These are phyloP conservation scores for Pholiota conissans DNA, from an alignment of 768 basidiomycete genomes.

Conservation along the genomic window DNA sequence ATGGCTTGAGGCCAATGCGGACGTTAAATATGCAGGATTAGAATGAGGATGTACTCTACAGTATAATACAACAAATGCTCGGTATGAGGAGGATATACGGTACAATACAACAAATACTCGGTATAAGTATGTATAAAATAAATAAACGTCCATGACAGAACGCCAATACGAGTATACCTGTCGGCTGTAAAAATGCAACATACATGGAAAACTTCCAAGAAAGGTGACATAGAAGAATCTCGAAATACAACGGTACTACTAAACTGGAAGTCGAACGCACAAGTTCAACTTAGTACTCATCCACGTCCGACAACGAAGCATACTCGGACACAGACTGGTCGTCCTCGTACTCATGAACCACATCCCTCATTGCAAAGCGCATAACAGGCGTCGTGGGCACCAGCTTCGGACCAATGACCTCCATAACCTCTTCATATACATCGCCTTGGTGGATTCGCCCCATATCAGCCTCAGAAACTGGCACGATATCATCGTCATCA, in stretches of 20 bases:
- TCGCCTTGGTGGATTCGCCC: constrained; percentile 38
- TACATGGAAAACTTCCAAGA: background rate
- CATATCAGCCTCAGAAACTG: constrained; percentile 40
- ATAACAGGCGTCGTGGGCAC: constrained; percentile 80
- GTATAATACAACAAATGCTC: background rate
- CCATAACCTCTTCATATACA: constrained; percentile 48
- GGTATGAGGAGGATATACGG: background rate
- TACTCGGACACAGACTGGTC: constrained; percentile 76
- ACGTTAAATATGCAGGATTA: constrained; percentile 81
- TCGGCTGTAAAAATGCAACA: background rate
- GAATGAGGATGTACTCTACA: constrained; percentile 35
- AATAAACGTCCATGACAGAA: background rate
- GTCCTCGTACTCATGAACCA: constrained; percentile 81
- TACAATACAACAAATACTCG: background rate
- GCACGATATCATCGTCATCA: constrained; percentile 50
- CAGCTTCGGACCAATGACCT: constrained; percentile 73
- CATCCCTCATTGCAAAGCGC: constrained; percentile 81
- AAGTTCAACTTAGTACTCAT: constrained; percentile 51
- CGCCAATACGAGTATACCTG: background rate
- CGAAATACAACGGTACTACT: background rate
- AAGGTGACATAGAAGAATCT: background rate
- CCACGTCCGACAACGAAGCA: constrained; percentile 76
- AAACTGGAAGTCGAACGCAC: background rate
- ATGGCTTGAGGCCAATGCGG: constrained; percentile 90
- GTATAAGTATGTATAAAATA: background rate